Evolutionary conservation across 352 stramenopile genomes (phyloP).

Genomic region (Phytophthora macrochlamydospora): DNA sequence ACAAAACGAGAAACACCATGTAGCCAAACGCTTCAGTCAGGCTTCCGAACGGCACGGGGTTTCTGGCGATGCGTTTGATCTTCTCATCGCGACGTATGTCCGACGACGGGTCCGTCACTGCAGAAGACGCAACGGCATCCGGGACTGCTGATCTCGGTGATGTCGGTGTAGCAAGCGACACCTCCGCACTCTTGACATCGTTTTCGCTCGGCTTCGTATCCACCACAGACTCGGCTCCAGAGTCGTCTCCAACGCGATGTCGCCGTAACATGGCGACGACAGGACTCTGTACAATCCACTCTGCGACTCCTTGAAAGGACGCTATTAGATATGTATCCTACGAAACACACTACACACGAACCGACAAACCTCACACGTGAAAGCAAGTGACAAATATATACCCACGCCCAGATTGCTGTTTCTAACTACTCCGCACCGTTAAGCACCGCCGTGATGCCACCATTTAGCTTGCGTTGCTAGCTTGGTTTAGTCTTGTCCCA

Average conservation of each 20-base stretch:
- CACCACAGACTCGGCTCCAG: slow-evolving; percentile 13
- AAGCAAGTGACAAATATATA: slow-evolving; percentile 4
- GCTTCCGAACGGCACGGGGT: slow-evolving; percentile 55
- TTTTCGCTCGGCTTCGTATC: slow-evolving; percentile 20
- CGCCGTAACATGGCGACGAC: slow-evolving; percentile 36
- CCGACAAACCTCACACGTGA: neutral
- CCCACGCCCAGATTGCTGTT: neutral
- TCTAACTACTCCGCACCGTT: neutral
- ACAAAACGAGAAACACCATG: slow-evolving; percentile 59
- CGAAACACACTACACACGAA: neutral
- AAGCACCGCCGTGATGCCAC: neutral
- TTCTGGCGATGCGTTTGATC: slow-evolving; percentile 42
- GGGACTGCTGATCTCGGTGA: slow-evolving; percentile 12
- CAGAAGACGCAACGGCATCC: slow-evolving; percentile 7
- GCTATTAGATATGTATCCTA: neutral
- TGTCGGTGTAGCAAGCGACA: slow-evolving; percentile 26
- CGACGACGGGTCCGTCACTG: slow-evolving; percentile 3
- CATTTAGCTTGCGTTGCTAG: neutral
- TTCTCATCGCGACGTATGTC: slow-evolving; percentile 40
- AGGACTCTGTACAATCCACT: too few species aligned
- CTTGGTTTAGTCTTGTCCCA: neutral
- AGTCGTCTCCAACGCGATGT: slow-evolving; percentile 32
- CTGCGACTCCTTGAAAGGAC: neutral
- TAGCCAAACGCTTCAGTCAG: slow-evolving; percentile 55
- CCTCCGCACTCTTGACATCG: slow-evolving; percentile 34